Evolutionary conservation across 2,329 filamentous ascomycete genomes (phyloP).

Genomic region (Botryosphaeria dothidea): DNA sequence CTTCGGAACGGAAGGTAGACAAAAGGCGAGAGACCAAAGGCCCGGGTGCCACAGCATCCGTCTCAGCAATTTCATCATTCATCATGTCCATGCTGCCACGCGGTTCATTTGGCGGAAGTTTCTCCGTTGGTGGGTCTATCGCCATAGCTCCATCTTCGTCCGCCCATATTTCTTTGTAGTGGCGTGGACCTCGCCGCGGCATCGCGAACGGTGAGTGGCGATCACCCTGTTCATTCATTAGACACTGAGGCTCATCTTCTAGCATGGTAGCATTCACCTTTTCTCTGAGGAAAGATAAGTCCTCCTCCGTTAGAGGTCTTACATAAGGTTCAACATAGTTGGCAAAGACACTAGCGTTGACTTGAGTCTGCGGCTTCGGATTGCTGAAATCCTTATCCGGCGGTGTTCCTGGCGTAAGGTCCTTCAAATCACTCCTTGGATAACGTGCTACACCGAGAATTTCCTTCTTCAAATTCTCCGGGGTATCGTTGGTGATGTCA

Average conservation of each 20-base stretch:
- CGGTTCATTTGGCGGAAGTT: slow-evolving; percentile 75
- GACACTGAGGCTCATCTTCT: background rate
- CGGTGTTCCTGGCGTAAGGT: slow-evolving; percentile 83
- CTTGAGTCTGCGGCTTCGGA: slow-evolving; percentile 90
- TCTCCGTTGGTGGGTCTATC: slow-evolving; percentile 68
- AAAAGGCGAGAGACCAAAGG: slow-evolving; percentile 82
- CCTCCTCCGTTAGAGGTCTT: slow-evolving; percentile 85
- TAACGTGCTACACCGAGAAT: slow-evolving; percentile 88
- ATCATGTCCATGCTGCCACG: slow-evolving; percentile 85
- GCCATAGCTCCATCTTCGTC: slow-evolving; percentile 85
- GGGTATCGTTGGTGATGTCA: slow-evolving; percentile 71
- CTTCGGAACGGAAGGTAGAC: slow-evolving; percentile 77
- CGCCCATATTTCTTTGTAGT: slow-evolving; percentile 89
- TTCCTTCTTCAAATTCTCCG: slow-evolving; percentile 79
- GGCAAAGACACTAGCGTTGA: slow-evolving; percentile 91
- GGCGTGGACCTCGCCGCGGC: slow-evolving; percentile 78
- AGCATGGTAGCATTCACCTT: slow-evolving; percentile 48
- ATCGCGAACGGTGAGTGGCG: slow-evolving; percentile 81
- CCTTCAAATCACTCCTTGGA: slow-evolving; percentile 75
- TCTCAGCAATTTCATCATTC: slow-evolving; percentile 82
- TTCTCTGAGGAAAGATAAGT: slow-evolving; percentile 89
- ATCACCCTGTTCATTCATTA: slow-evolving; percentile 59
- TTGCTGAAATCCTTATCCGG: slow-evolving; percentile 96
- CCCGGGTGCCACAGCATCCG: slow-evolving; percentile 84
- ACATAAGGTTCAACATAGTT: slow-evolving; percentile 91